A percentile compares a stretch with the other conserved stretches of the same genome.
Evolutionary conservation across 176 grass and related monocot species (phyloP).

Genomic region (Eleusine indica): DNA sequence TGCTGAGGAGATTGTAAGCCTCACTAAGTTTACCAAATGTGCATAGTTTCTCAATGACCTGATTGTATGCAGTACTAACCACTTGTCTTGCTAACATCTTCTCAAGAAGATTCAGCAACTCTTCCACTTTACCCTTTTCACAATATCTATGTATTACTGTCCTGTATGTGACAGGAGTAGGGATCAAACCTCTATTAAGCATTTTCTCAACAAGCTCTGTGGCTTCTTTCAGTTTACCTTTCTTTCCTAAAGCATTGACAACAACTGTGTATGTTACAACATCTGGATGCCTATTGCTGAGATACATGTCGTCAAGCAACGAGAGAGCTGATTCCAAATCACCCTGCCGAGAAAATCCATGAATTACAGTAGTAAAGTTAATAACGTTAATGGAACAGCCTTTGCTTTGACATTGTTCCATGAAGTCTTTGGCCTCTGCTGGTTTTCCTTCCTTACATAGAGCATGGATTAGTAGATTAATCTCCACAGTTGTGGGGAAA

Average conservation of each 20-base stretch:
- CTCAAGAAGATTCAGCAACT: slow-evolving; percentile 73
- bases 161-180: slow-evolving; percentile 87
- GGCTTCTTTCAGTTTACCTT: slow-evolving; percentile 76
- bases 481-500: slow-evolving; percentile 79
- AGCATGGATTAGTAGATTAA: slow-evolving; percentile 89
- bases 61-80: slow-evolving; percentile 74
- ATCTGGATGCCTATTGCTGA: slow-evolving; percentile 92
- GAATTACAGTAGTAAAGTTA: slow-evolving; percentile 94
- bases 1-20: slow-evolving; percentile 66
- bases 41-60: slow-evolving; percentile 89
- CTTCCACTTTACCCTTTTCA: slow-evolving; percentile 66
- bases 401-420: slow-evolving; percentile 90
- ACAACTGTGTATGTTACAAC: slow-evolving; percentile 87
- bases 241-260: slow-evolving; percentile 83
- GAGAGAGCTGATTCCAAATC: slow-evolving; percentile 84
- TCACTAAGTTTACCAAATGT: slow-evolving; percentile 72
- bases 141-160: slow-evolving; percentile 93
- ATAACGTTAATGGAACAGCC: slow-evolving; percentile 88
- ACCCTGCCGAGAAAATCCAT: slow-evolving; percentile 80
- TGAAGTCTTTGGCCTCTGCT: slow-evolving; percentile 76
- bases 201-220: slow-evolving; percentile 76
- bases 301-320: slow-evolving; percentile 94
- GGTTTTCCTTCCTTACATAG: slow-evolving; percentile 67
- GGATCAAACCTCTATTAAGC: slow-evolving; percentile 81
- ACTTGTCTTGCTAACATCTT: slow-evolving; percentile 74